A percentile compares a stretch with the other conserved stretches of the same genome.
Conservation (phyloP, 495 filamentous ascomycete genomes). For the Hyaloscypha variabilis region DNA sequence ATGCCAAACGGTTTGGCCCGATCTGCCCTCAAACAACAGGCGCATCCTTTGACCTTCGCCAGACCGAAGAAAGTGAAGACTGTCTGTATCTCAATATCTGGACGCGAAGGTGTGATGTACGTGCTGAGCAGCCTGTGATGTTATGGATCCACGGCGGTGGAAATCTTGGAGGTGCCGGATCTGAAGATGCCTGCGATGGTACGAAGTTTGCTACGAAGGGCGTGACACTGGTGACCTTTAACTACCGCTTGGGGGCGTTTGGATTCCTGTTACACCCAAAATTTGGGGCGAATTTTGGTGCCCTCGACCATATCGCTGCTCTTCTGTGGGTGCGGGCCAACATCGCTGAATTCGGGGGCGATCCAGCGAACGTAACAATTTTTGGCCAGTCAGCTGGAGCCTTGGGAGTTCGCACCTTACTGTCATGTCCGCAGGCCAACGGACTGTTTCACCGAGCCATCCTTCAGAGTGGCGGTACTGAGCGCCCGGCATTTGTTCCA, state of each 20-base stretch:
- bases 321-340: slow-evolving; percentile 74
- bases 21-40: slow-evolving; percentile 58
- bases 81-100: slow-evolving; percentile 52
- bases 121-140: slow-evolving; percentile 57
- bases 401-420: too few relatives aligned
- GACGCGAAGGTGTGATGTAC: slow-evolving; percentile 46
- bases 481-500: too few relatives aligned
- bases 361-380: slow-evolving; percentile 65
- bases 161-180: slow-evolving; percentile 60
- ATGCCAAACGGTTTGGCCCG: slow-evolving; percentile 58
- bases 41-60: slow-evolving; percentile 13
- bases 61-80: slow-evolving; percentile 56
- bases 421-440: too few relatives aligned
- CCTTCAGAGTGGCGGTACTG: too few relatives aligned
- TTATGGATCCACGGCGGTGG: slow-evolving; percentile 65
- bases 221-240: slow-evolving; percentile 62
- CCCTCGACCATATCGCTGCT: slow-evolving; percentile 69
- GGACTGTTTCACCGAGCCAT: too few relatives aligned
- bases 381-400: slow-evolving; percentile 73
- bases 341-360: slow-evolving; percentile 71
- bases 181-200: slow-evolving; percentile 55
- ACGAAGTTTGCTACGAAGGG: slow-evolving; percentile 58
- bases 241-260: slow-evolving; percentile 69
- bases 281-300: slow-evolving; percentile 62
- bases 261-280: slow-evolving; percentile 59